These are phyloP conservation scores for Sphagnum tenellum DNA, from an alignment of 225 moss, liverwort and hornwort genomes.

Conservation along the genomic window DNA sequence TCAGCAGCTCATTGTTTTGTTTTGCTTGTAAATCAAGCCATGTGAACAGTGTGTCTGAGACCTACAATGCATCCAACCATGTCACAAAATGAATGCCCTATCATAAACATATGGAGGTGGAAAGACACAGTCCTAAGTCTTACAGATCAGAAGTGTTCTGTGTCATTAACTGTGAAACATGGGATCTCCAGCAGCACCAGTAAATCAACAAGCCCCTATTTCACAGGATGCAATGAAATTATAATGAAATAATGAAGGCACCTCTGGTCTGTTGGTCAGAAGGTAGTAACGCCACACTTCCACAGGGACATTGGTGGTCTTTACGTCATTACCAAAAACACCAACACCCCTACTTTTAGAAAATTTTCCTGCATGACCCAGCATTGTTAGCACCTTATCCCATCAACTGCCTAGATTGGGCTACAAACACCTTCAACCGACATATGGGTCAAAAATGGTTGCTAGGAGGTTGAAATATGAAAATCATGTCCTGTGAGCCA, in stretches of 20 bases:
- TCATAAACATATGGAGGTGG: no score
- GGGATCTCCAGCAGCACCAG: no score
- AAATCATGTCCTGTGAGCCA: not conserved
- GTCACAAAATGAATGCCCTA: no score
- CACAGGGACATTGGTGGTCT: constrained; percentile 68
- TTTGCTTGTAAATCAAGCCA: constrained; percentile 96
- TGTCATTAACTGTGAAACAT: no score
- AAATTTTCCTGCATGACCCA: constrained; percentile 55
- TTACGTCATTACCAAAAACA: constrained; percentile 89
- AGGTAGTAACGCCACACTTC: constrained; percentile 99
- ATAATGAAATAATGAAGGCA: constrained; percentile 4
- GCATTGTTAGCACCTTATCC: no score
- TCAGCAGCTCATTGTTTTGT: constrained; percentile 92
- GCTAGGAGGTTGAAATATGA: not conserved
- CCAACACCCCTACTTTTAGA: constrained; percentile 97
- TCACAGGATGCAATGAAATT: no score
- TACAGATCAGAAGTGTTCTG: not conserved
- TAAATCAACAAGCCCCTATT: no score
- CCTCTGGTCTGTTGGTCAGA: constrained; percentile 89
- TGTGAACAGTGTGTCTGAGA: constrained; percentile 61
- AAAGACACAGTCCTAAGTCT: no score
- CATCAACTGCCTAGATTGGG: no score
- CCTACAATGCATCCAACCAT: constrained; percentile 8
- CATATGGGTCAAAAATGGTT: not conserved
- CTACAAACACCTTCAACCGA: no score